Base-by-base conservation (phyloP, 1,284 basidiomycete species). In the Pholiota adiposa region DNA sequence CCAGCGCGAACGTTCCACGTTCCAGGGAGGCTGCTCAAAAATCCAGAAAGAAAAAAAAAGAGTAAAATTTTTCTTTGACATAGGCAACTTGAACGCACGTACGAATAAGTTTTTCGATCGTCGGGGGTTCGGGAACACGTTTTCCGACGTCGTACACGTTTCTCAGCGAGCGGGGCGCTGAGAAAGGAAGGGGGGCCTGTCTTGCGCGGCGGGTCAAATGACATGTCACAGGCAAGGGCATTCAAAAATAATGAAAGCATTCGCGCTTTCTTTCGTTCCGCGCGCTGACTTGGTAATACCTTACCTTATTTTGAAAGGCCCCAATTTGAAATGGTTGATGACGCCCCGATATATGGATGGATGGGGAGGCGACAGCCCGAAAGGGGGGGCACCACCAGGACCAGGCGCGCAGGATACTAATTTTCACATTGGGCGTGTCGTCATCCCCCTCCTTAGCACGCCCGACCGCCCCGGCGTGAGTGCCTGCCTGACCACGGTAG, bases 81-180 rank as follows among this genome's bases (percentile, higher is more conserved):
- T 19, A 48, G 43, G 21, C 44, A 43, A 55, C 54, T 36, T 41
- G 14, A 38, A 31, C 29, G 29, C n/a, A n/a, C n/a, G 11, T 31
- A 5, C 29, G 11, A 11, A 31, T n/a, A n/a, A n/a, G n/a, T n/a
- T n/a, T n/a, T 31, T 31, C 29, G 23, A 27, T 46, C 44, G n/a
- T 3, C 14, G 5, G 44, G 21, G 43, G 16, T n/a, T 31, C 54
- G 54, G 48, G 54, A 33, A 9, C 54, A 50, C 54, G 54, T 56
- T 56, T 50, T 50, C 25, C 44, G 54, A 56, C 54, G 29, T 33
- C 33, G 46, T 34, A 50, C 54, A 56, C 54, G 54, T 56, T 56
- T 33, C 25, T 25, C 54, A 34, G 19, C 12, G 48, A 50, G 48
- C 48, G 27, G 48, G 48, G 18, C 7, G 14, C 43, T 44, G 4